phyloP scores from a whole-genome alignment of 768 basidiomycete genomes.

The Hericium coralloides region DNA sequence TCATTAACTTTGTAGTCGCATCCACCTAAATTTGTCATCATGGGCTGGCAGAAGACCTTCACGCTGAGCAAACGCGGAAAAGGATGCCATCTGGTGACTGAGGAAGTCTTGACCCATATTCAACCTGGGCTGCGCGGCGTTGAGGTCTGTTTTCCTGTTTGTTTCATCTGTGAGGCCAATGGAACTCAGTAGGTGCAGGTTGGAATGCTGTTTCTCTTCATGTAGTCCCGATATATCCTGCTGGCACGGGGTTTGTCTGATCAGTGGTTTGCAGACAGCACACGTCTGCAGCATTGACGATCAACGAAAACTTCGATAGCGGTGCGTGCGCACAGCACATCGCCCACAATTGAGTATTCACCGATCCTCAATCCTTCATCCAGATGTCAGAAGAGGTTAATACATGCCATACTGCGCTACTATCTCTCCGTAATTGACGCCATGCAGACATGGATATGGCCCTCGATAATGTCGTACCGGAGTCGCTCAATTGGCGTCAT shows the following conservation, averaged over 20 bases:
- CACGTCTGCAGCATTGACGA: constrained; percentile 67
- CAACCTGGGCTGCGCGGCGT: constrained; percentile 58
- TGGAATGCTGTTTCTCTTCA: constrained; percentile 86
- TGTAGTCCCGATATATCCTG: constrained; percentile 36
- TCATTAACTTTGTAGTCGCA: too few species aligned
- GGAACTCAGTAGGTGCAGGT: constrained; percentile 32
- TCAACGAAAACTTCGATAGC: constrained; percentile 87
- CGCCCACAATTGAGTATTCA: background rate
- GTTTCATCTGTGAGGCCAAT: background rate
- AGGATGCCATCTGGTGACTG: constrained; percentile 81
- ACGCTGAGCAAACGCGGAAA: constrained; percentile 41
- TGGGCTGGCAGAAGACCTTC: constrained; percentile 92
- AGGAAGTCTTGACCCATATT: constrained; percentile 62
- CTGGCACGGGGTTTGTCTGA: background rate
- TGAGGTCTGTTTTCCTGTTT: constrained; percentile 33
- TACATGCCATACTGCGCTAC: constrained; percentile 2
- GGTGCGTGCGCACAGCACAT: constrained; percentile 34
- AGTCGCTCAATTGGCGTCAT: constrained; percentile 73
- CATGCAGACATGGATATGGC: constrained; percentile 89
- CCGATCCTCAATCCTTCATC: background rate
- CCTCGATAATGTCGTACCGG: constrained; percentile 81
- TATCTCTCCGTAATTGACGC: constrained; percentile 8
- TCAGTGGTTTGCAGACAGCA: constrained; percentile 43
- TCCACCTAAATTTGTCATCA: constrained; percentile 20
- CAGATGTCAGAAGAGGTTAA: constrained; percentile 38